A percentile compares a stretch with the other conserved stretches of the same genome.
These are phyloP conservation scores for Zopfia rhizophila DNA, from an alignment of 2,329 filamentous ascomycete genomes.

Conservation along the genomic window DNA sequence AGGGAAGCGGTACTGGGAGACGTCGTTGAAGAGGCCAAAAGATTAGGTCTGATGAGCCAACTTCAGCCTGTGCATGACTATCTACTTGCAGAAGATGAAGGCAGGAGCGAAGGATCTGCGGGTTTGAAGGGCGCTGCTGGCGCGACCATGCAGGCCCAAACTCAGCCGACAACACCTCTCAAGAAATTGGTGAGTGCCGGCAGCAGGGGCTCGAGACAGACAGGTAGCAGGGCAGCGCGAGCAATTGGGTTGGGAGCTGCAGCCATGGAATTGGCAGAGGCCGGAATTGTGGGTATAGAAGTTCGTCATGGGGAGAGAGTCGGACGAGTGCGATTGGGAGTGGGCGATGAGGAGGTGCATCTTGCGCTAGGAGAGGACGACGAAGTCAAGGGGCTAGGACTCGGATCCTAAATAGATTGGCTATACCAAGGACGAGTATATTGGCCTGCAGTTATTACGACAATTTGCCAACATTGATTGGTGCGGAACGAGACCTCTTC, in stretches of 20 bases:
- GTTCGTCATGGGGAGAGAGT: conserved; percentile 80
- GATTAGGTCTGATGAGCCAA: conserved; percentile 70
- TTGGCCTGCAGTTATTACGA: no score
- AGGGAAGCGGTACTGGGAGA: conserved; percentile 90
- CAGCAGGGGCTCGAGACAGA: conserved; percentile 12
- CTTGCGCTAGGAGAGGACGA: conserved; percentile 88
- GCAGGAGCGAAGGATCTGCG: conserved; percentile 18
- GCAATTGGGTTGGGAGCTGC: conserved; percentile 72
- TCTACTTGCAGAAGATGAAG: conserved; percentile 60
- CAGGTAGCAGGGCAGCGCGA: conserved; percentile 56
- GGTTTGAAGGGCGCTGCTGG: conserved; percentile 6
- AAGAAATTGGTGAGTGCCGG: conserved; percentile 21
- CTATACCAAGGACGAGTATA: no score
- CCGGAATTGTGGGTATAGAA: conserved; percentile 88
- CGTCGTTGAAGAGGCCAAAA: conserved; percentile 84
- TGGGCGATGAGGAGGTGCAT: conserved; percentile 91
- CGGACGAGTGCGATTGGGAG: conserved; percentile 84
- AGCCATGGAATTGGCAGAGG: conserved; percentile 84
- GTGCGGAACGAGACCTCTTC: no score
- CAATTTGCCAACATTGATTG: no score
- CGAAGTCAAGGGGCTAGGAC: conserved; percentile 83
- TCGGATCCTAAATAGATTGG: no score
- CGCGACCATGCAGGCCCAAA: conserved; percentile 20
- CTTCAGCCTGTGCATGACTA: conserved; percentile 70
- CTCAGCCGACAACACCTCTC: conserved; percentile 25